Evolutionary conservation across 345 rosid species (phyloP).

Genomic region (Melastoma malabathricum): DNA sequence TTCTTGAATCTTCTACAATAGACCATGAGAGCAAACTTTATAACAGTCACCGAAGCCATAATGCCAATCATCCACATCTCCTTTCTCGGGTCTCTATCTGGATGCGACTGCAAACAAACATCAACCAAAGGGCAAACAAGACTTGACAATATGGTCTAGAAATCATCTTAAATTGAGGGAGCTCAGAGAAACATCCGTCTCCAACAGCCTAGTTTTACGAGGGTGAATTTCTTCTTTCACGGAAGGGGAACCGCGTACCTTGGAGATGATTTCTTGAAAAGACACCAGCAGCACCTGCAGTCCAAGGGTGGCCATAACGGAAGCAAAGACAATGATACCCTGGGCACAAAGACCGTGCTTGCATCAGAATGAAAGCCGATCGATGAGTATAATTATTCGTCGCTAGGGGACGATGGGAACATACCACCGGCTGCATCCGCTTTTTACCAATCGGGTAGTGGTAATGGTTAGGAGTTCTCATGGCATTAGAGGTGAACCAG

Average conservation of each 20-base stretch:
- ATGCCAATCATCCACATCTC: constrained; percentile 33
- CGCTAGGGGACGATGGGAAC: constrained; percentile 2
- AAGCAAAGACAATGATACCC: constrained; percentile 28
- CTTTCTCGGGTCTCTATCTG: constrained; percentile 9
- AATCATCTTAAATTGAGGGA: too few species aligned
- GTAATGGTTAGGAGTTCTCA: constrained; percentile 58
- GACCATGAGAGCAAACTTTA: constrained; percentile 25
- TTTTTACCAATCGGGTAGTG: constrained; percentile 73
- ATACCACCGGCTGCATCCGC: constrained; percentile 83
- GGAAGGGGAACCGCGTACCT: constrained; percentile 9
- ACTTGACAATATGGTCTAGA: too few species aligned
- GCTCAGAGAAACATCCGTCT: too few species aligned
- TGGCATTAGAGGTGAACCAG: constrained; percentile 74
- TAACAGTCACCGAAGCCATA: constrained; percentile 18
- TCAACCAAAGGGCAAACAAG: too few species aligned
- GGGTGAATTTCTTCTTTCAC: too few species aligned
- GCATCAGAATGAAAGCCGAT: not conserved
- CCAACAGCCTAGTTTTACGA: too few species aligned
- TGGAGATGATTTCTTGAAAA: constrained; percentile 14
- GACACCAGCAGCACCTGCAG: constrained; percentile 26
- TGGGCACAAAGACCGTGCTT: not conserved
- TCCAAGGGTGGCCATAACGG: constrained; percentile 30
- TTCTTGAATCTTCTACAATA: constrained; percentile 29
- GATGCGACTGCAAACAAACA: constrained; percentile 10
- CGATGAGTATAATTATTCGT: not conserved